Evolutionary conservation across 495 filamentous ascomycete genomes (phyloP).

Genomic region (Pyronema omphalodes): DNA sequence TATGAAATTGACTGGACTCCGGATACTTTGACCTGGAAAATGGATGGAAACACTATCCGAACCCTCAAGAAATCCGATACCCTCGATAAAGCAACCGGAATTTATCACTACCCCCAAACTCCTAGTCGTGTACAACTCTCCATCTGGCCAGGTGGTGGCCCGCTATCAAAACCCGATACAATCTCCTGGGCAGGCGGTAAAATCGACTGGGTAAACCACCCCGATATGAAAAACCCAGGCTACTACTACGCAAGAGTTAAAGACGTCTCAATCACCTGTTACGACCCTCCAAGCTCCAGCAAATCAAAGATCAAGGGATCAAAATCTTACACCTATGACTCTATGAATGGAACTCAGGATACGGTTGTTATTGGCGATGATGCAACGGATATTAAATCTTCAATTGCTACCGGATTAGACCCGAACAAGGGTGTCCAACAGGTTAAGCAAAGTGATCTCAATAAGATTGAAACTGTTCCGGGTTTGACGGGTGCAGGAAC

Average conservation of each 20-base stretch:
- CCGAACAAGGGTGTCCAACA: constrained; percentile 35
- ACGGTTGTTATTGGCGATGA: constrained; percentile 59
- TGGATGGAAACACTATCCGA: constrained; percentile 63
- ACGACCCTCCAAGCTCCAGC: constrained; percentile 39
- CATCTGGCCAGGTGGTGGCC: constrained; percentile 79
- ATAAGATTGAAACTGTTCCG: constrained; percentile 27
- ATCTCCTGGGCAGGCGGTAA: constrained; percentile 79
- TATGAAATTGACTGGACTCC: constrained; percentile 91
- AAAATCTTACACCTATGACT: constrained; percentile 54
- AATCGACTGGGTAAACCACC: constrained; percentile 61
- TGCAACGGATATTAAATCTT: constrained; percentile 54
- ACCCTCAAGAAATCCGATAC: constrained; percentile 56
- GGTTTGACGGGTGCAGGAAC: constrained; percentile 29
- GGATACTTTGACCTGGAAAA: constrained; percentile 63
- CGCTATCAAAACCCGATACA: constrained; percentile 64
- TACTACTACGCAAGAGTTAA: constrained; percentile 79
- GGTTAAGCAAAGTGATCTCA: constrained; percentile 10
- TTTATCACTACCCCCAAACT: constrained; percentile 80
- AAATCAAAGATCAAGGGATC: constrained; percentile 35
- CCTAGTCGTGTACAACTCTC: constrained; percentile 83
- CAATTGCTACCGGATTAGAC: constrained; percentile 58
- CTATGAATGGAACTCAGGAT: constrained; percentile 44
- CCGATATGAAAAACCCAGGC: constrained; percentile 59
- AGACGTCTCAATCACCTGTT: constrained; percentile 70
- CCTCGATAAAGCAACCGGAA: constrained; percentile 65